Evolutionary conservation across 2,329 filamentous ascomycete species (phyloP), one percentile per base, ranked within the genome.

Genomic region (Metarhizium brunneum): DNA sequence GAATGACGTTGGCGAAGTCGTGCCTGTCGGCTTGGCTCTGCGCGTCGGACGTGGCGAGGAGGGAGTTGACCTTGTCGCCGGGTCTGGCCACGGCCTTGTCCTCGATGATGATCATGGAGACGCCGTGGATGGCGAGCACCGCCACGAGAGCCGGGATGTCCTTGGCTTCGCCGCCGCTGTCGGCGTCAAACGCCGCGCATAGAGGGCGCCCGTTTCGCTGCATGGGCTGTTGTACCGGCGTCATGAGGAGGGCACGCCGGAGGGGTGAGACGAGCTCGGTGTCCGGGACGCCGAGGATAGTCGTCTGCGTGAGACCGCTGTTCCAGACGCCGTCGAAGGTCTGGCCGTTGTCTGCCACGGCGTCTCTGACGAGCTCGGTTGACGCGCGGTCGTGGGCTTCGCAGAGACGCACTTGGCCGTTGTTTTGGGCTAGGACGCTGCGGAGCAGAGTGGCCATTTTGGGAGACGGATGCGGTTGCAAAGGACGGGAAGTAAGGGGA

Each of bases 311-410:
- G n/a, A 56, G 50, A 18, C 54, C 45, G 32, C 54, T 56, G 42
- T 53, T 53, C 54, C 54, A 56, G 32, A 56, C 35, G 2, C 54
- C 54, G 4, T 56, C 20, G 35, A 56, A 53, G 4, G 29, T n/a
- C 11, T 79, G 25, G 72, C 71, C 54, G 25, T 47, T 25, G 18
- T 29, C 47, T 32, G 7, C 47, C 10, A 16, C 25, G 7, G 16
- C 18, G 6, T 7, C 18, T 6, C 47, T 29, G 47, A 48, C 47
- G n/a, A 48, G 7, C 16, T 48, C n/a, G 7, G 7, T 48, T 18
- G 47, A 48, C 11, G 18, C 18, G 18, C 16, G n/a, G 18, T 48
- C 47, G 29, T 48, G 47, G 29, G 20, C 47, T 48, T 48, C 47
- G 6, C 7, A 48, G 5, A 48, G 20, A 8, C 47, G 47, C 1